phyloP scores from a whole-genome alignment of 768 basidiomycete genomes.

The Tubosaeta sp. region DNA sequence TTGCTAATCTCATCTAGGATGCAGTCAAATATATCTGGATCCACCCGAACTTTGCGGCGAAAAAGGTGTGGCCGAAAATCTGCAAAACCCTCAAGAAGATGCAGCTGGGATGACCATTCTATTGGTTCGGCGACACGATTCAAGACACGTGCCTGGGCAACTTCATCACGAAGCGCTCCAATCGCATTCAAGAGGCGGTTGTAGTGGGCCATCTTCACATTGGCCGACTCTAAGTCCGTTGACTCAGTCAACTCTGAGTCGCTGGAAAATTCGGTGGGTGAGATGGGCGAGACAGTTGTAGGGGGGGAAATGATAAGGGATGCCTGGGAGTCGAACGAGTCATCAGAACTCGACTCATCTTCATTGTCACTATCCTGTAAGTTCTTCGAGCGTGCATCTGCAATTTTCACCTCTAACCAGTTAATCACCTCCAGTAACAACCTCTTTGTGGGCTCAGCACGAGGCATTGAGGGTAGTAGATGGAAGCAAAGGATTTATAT shows the following conservation, averaged over 20 bases:
- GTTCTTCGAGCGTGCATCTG: too few relatives aligned
- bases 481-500: too few relatives aligned
- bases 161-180: not conserved
- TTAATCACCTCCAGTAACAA: too few relatives aligned
- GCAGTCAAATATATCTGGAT: slow-evolving; percentile 23
- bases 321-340: too few relatives aligned
- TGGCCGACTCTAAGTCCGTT: not conserved
- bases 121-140: not conserved
- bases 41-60: slow-evolving; percentile 20
- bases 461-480: too few relatives aligned
- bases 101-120: not conserved
- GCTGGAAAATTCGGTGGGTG: not conserved
- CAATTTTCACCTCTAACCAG: too few relatives aligned
- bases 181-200: not conserved
- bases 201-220: too few relatives aligned
- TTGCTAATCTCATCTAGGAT: slow-evolving; percentile 18
- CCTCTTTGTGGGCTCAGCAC: too few relatives aligned
- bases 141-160: not conserved
- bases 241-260: not conserved
- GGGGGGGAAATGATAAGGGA: too few relatives aligned
- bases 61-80: slow-evolving; percentile 21
- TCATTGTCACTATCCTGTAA: too few relatives aligned
- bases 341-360: too few relatives aligned
- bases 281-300: not conserved
- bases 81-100: slow-evolving; percentile 2